Evolutionary conservation across 768 basidiomycete species (phyloP).

Genomic region (Lactarius tabidus): DNA sequence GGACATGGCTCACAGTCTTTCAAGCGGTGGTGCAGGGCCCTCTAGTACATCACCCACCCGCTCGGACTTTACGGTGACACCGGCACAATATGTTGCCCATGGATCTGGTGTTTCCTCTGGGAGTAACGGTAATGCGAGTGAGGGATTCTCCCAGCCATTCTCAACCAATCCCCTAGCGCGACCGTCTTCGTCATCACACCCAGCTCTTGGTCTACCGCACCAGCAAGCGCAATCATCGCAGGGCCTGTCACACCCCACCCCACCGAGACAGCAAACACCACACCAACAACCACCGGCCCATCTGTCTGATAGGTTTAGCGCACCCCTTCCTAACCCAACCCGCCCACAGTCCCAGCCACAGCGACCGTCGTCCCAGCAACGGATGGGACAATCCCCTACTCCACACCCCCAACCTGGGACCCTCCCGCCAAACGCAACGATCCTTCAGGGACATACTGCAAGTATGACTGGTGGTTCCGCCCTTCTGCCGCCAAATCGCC

Average conservation of each 20-base stretch:
- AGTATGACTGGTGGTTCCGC: slow-evolving; percentile 18
- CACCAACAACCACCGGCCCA: slow-evolving; percentile 25
- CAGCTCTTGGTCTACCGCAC: slow-evolving; percentile 22
- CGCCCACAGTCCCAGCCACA: slow-evolving; percentile 29
- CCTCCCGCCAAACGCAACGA: slow-evolving; percentile 32
- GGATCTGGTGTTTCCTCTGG: slow-evolving; percentile 26
- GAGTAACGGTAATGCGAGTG: slow-evolving; percentile 21
- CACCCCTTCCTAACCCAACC: slow-evolving; percentile 28
- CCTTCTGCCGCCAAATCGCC: slow-evolving; percentile 18
- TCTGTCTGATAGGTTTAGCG: slow-evolving; percentile 4
- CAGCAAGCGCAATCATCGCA: slow-evolving; percentile 17
- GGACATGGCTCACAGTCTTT: slow-evolving; percentile 44
- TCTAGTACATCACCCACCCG: slow-evolving; percentile 40
- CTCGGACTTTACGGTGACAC: slow-evolving; percentile 48
- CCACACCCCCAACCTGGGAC: slow-evolving; percentile 41
- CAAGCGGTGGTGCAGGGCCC: slow-evolving; percentile 34
- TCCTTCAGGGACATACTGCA: slow-evolving; percentile 25
- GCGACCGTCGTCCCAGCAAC: slow-evolving; percentile 38
- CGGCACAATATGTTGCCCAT: slow-evolving; percentile 59
- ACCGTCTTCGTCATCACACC: slow-evolving; percentile 35
- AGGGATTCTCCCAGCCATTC: slow-evolving; percentile 36
- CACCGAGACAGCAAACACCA: slow-evolving; percentile 22
- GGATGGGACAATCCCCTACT: slow-evolving; percentile 44
- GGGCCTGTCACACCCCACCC: slow-evolving; percentile 14
- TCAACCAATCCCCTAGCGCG: slow-evolving; percentile 34